These are phyloP conservation scores for Alnus rubra DNA, from an alignment of 306 rosid genomes.

Conservation along the genomic window DNA sequence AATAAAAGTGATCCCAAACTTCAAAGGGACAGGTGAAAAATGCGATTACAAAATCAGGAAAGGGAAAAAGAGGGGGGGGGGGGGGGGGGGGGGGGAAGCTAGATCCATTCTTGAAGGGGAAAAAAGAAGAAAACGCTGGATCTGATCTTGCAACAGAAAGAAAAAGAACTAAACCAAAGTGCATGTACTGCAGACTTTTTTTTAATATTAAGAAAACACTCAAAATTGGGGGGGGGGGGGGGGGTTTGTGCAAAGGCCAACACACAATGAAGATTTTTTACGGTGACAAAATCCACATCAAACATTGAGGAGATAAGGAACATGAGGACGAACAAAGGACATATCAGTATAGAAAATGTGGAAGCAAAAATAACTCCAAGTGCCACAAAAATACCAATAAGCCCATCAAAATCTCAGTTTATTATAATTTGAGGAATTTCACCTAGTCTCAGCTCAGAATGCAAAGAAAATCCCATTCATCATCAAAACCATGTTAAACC, in stretches of 20 bases:
- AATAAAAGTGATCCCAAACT: background rate
- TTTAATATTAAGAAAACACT: background rate
- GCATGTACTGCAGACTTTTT: background rate
- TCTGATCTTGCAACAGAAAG: background rate
- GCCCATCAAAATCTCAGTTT: background rate
- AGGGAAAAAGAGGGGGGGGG: background rate
- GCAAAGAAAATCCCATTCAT: constrained; percentile 1
- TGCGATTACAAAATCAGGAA: background rate
- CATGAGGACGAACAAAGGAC: background rate
- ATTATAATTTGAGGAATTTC: background rate
- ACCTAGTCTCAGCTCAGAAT: background rate
- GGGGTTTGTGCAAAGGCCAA: background rate
- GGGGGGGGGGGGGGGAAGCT: background rate
- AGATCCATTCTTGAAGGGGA: background rate
- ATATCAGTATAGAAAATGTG: background rate
- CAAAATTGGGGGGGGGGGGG: background rate
- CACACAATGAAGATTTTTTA: background rate
- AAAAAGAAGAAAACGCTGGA: background rate
- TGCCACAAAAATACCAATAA: background rate
- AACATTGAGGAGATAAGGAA: background rate
- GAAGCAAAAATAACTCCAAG: background rate
- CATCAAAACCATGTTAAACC: background rate
- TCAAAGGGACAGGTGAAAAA: background rate
- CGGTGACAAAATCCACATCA: background rate
- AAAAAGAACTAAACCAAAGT: background rate